Evolutionary conservation across 1,284 basidiomycete species (phyloP), one percentile per base, ranked within the genome.

Genomic region (Garcileccinum viscosum): DNA sequence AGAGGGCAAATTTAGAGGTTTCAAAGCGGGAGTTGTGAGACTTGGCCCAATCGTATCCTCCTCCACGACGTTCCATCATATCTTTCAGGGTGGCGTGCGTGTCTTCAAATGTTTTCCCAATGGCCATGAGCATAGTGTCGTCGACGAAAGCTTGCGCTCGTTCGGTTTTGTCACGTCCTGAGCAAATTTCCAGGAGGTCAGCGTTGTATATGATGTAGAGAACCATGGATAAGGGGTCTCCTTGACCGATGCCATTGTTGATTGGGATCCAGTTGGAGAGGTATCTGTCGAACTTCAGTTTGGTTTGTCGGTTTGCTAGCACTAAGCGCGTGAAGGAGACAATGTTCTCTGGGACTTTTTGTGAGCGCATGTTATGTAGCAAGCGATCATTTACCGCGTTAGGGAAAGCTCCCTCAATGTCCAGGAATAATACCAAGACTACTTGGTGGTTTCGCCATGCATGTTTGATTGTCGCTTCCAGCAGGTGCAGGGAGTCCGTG

Each of bases 391-490:
- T 71, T 2, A 75, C 71, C 2, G 77, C 76, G 50, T 74, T 82
- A 0, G 80, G 80, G 67, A 83, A 83, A 0, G 80, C 81, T 0
- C 75, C 79, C 60, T 81, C 73, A 12, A 82, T 75, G 66, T 81
- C 77, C 0, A 80, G 67, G 42, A 79, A 78, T 0, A 82, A 74
- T 1, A 70, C 69, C 3, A 74, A 74, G 2, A 70, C 76, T 19
- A 77, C 78, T 24, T 75, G 68, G 3, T 69, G 58, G 5, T 42
- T 63, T 14, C 72, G 44, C 77, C 78, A 80, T 0, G 73, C 71
- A 19, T 79, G 62, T 40, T 75, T 73, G 11, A 80, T 68, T 1
- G 40, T 72, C 0, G 71, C 66, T 24, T 76, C 72, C 0, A 81
- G 58, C 0, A 75, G 67, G 9, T 78, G 75, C 0, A 81, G 30